Conservation (phyloP, 768 basidiomycete species). For the Boletus barrowsii region DNA sequence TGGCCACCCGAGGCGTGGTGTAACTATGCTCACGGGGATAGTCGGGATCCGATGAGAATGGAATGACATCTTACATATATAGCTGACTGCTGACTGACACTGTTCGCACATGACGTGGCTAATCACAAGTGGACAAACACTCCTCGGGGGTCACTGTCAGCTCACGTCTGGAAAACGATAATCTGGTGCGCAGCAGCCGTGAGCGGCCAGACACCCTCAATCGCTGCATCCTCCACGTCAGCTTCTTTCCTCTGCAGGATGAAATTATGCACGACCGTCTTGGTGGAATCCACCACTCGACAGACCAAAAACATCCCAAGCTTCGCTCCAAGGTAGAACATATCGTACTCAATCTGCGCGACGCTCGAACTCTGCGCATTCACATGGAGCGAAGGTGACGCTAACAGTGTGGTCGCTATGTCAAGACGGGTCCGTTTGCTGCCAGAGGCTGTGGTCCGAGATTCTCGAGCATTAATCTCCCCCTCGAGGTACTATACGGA, state of each 20-base stretch:
- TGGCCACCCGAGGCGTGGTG: neutral
- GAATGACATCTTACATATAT: neutral
- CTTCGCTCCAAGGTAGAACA: constrained; percentile 27
- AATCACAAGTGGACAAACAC: no score
- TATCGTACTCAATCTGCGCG: constrained; percentile 27
- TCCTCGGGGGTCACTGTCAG: neutral
- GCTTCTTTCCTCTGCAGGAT: constrained; percentile 29
- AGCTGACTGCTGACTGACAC: neutral
- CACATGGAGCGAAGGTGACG: constrained; percentile 26
- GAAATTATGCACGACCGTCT: constrained; percentile 29
- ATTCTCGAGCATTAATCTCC: neutral
- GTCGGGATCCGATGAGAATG: no score
- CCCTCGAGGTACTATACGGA: neutral
- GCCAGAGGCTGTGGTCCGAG: constrained; percentile 12
- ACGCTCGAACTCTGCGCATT: neutral
- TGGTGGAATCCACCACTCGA: constrained; percentile 12
- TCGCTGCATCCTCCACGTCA: constrained; percentile 27
- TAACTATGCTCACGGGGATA: no score
- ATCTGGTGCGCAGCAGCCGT: constrained; percentile 31
- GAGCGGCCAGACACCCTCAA: constrained; percentile 30
- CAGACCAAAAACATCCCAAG: constrained; percentile 31
- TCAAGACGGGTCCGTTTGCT: constrained; percentile 26
- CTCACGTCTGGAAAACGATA: constrained; percentile 25
- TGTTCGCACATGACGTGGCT: neutral
- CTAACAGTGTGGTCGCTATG: constrained; percentile 23